These are phyloP conservation scores for Alternaria brassicicola DNA, from an alignment of 2,329 filamentous ascomycete species.

Conservation along the genomic window DNA sequence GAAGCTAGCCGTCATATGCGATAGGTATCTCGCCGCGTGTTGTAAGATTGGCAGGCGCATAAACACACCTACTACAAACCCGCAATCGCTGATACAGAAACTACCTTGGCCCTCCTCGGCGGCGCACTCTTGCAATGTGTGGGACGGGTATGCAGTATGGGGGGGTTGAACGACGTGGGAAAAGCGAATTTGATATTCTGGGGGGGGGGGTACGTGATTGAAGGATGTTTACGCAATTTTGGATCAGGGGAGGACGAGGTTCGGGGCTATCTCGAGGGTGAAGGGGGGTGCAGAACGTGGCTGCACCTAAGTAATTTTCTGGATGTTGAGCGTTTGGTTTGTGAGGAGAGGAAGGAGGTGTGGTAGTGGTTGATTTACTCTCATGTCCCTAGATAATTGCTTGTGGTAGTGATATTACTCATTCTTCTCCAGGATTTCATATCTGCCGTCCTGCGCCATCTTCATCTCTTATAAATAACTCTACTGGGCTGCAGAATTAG, in stretches of 20 bases:
- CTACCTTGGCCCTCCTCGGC: constrained; percentile 69
- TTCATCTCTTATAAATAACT: no score
- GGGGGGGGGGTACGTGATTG: constrained; percentile 68
- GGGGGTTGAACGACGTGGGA: constrained; percentile 63
- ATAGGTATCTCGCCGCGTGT: not conserved
- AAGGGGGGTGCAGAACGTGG: constrained; percentile 36
- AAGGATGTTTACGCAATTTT: constrained; percentile 71
- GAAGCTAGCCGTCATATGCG: not conserved
- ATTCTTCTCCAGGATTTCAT: not conserved
- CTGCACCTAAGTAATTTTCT: constrained; percentile 5
- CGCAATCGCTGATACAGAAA: constrained; percentile 75
- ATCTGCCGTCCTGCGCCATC: not conserved
- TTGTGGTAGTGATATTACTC: not conserved
- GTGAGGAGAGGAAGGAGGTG: not conserved
- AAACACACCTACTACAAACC: constrained; percentile 54
- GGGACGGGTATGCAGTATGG: constrained; percentile 65
- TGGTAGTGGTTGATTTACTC: not conserved
- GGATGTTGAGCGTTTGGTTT: not conserved
- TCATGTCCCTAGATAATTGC: not conserved
- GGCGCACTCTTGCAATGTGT: constrained; percentile 63
- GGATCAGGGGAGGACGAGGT: constrained; percentile 65
- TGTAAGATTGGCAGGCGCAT: not conserved
- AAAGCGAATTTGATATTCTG: constrained; percentile 63
- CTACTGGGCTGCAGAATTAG: constrained; percentile 18
- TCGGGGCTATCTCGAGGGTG: constrained; percentile 63